A percentile compares a stretch with the other conserved stretches of the same genome.
phyloP scores from a whole-genome alignment of 208 protist species.

The Endotrypanum monterogeii region DNA sequence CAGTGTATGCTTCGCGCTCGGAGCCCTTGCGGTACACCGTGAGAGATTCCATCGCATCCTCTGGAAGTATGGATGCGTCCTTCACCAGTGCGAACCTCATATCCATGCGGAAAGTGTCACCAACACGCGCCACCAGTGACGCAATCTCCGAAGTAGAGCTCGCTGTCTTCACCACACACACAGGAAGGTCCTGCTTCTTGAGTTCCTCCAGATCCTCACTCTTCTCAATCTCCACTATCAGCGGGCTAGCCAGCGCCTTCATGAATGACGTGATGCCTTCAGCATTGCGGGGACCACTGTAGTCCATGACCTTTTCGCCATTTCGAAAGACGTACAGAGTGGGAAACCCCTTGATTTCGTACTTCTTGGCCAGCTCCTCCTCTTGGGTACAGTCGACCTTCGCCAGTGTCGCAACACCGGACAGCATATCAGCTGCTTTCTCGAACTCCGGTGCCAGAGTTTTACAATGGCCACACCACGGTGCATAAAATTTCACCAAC shows the following conservation, averaged over 20 bases:
- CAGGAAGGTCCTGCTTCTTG: conserved; percentile 42
- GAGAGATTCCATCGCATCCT: conserved; percentile 63
- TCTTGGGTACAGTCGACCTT: conserved; percentile 90
- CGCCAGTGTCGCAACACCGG: conserved; percentile 55
- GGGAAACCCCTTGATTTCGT: conserved; percentile 80
- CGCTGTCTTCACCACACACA: conserved; percentile 63
- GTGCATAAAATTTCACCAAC: conserved; percentile 95
- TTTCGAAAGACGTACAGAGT: conserved; percentile 86
- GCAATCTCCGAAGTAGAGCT: conserved; percentile 39
- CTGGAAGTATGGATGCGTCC: conserved; percentile 45
- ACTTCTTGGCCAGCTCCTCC: conserved; percentile 46
- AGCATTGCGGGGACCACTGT: conserved; percentile 66
- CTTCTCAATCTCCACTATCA: conserved; percentile 33
- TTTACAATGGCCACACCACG: conserved; percentile 96
- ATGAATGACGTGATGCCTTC: conserved; percentile 66
- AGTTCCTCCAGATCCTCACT: conserved; percentile 66
- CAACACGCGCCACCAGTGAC: conserved; percentile 31
- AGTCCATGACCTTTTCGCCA: conserved; percentile 57
- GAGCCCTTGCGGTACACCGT: conserved; percentile 50
- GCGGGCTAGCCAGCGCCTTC: conserved; percentile 53
- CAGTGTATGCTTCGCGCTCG: conserved; percentile 54
- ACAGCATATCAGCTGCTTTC: conserved; percentile 64
- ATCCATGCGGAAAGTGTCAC: conserved; percentile 40
- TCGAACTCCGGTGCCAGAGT: conserved; percentile 88
- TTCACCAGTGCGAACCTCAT: conserved; percentile 69